Conservation (phyloP, 306 rosid genomes). For the Glycine soja region DNA sequence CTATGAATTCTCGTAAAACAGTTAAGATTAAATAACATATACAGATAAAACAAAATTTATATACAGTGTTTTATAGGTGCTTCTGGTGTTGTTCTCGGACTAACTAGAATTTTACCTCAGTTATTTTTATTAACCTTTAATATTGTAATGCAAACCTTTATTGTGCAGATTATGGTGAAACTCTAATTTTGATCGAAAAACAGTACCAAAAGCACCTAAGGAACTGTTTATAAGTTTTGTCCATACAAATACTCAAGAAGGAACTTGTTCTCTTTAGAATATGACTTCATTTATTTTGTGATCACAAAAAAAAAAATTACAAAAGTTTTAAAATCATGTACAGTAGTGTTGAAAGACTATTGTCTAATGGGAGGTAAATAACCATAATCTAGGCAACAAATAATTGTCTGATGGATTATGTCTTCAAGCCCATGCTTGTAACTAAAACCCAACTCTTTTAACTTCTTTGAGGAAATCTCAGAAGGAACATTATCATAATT, state of each 20-base stretch:
- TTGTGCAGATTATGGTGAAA: background rate
- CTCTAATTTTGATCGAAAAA: background rate
- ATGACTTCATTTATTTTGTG: constrained; percentile 9
- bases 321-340: constrained; percentile 1
- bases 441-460: constrained; percentile 71
- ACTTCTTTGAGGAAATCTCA: constrained; percentile 75
- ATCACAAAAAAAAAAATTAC: background rate
- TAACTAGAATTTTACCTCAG: no score
- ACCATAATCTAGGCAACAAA: constrained; percentile 60
- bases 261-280: background rate
- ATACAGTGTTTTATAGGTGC: background rate
- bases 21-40: constrained; percentile 8
- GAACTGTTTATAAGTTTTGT: background rate
- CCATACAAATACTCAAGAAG: constrained; percentile 8
- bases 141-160: background rate
- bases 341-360: background rate
- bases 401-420: constrained; percentile 60
- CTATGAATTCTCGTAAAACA: background rate
- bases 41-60: background rate
- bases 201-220: background rate
- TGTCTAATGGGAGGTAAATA: constrained; percentile 54
- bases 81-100: background rate
- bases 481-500: constrained; percentile 49
- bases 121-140: no score
- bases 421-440: constrained; percentile 71